Base-by-base conservation (phyloP, 306 rosid genomes). In the Alnus glutinosa region DNA sequence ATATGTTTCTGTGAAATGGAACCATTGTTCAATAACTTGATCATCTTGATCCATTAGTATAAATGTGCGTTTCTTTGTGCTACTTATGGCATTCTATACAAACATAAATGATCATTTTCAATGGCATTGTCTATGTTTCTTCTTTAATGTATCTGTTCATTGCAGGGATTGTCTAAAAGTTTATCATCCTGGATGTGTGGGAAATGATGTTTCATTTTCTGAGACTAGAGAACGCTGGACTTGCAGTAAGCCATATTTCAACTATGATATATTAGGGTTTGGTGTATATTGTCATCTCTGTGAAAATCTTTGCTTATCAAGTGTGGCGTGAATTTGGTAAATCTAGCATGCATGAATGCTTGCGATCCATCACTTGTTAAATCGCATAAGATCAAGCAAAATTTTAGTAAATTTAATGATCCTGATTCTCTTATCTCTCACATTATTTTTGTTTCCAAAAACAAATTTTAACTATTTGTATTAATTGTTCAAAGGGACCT, bases 81-180 rank as follows among this genome's bases (percentile, higher is more conserved):
- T 63, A 13, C 47, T 63, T 1, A 10, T 3, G 16, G 42, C 2
- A 42, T n/a, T 64, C 8, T 9, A 58, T 51, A 36, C 30, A 23
- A 77, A 42, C 46, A 42, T 42, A 42, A 42, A 42, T 42, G 46
- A 42, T 42, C 50, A 30, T 9, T n/a, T 61, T 13, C 51, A 55
- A 12, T 16, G 55, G 23, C 2, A 14, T 12, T 2, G 37, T 1
- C 71, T 78, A 13, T 8, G 1, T 19, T 39, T 4, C 3, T 61
- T 51, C 11, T 14, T 42, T 57, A 34, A 39, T 79, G 14, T 2
- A 44, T 68, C 37, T 30, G 46, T 49, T 77, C 62, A 9, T 84
- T 59, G 73, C 84, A 92, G 97, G 80, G 77, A 73, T 8, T 90
- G 97, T 80, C 76, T 66, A 6, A 90, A 92, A 77, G 97, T 86